phyloP scores from a whole-genome alignment of 2,329 filamentous ascomycete genomes.

The Calonectria pteridis region DNA sequence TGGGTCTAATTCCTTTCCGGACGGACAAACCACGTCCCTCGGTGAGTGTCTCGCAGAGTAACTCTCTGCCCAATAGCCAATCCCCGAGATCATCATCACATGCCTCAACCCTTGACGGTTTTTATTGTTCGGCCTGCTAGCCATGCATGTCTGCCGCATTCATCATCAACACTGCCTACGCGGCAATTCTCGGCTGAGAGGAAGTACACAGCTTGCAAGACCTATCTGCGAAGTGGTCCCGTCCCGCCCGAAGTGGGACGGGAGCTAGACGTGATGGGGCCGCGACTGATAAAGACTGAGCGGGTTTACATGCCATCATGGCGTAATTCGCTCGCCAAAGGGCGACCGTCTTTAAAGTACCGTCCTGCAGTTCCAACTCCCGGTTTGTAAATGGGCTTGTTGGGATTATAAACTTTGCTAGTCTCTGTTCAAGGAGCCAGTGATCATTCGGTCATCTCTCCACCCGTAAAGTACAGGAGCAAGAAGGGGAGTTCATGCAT shows the following conservation, averaged over 20 bases:
- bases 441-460: constrained; percentile 5
- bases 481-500: constrained; percentile 43
- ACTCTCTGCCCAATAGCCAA: neutral
- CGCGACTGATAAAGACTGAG: constrained; percentile 39
- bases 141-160: constrained; percentile 6
- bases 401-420: constrained; percentile 19
- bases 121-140: constrained; percentile 12
- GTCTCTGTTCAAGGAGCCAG: constrained; percentile 4
- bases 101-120: constrained; percentile 15
- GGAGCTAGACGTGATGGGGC: constrained; percentile 35
- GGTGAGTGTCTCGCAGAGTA: constrained; percentile 1
- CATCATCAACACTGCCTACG: neutral
- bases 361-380: constrained; percentile 16
- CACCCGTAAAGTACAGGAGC: constrained; percentile 20
- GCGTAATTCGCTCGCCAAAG: constrained; percentile 22
- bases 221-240: constrained; percentile 41
- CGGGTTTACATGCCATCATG: constrained; percentile 24
- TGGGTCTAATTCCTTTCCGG: constrained; percentile 21
- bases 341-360: constrained; percentile 9
- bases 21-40: constrained; percentile 1
- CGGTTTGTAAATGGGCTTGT: constrained; percentile 7
- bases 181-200: constrained; percentile 25
- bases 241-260: constrained; percentile 41
- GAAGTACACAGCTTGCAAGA: constrained; percentile 25
- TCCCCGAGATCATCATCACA: neutral